A percentile compares a stretch with the other conserved stretches of the same genome.
Evolutionary conservation across 805 yeast genomes (phyloP).

Genomic region (Wickerhamiella kurtzmanii): DNA sequence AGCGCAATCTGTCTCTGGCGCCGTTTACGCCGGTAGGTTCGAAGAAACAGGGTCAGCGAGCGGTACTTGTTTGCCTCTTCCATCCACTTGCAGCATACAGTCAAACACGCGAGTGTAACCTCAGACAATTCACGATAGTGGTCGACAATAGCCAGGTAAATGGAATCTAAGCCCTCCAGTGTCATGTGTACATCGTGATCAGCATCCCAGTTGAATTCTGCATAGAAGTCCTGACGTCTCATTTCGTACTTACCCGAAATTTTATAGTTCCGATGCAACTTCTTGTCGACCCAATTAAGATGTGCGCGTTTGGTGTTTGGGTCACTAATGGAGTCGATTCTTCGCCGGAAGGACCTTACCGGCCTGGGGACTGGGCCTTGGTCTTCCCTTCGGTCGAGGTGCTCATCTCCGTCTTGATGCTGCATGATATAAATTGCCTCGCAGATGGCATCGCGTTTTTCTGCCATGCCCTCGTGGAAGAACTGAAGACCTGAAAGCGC

Average conservation of each 20-base stretch:
- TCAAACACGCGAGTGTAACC: slow-evolving; percentile 6
- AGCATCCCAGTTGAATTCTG: background rate
- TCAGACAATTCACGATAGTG: slow-evolving; percentile 9
- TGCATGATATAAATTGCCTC: background rate
- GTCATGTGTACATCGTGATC: background rate
- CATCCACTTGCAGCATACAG: slow-evolving; percentile 13
- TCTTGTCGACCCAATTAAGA: slow-evolving; percentile 5
- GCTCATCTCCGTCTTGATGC: too few species aligned
- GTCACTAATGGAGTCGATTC: background rate
- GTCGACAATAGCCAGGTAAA: slow-evolving; percentile 4
- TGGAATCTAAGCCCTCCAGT: slow-evolving; percentile 7
- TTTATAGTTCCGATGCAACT: slow-evolving; percentile 4
- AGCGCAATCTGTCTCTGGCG: background rate
- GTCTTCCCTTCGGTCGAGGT: too few species aligned
- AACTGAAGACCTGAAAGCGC: slow-evolving; percentile 11
- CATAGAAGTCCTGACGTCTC: background rate
- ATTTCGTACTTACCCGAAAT: slow-evolving; percentile 8
- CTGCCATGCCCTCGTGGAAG: slow-evolving; percentile 9
- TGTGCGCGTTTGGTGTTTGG: too few species aligned
- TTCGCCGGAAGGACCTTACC: background rate
- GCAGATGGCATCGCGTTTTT: background rate
- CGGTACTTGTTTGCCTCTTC: slow-evolving; percentile 18
- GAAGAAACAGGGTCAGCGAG: slow-evolving; percentile 8
- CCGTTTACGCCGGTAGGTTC: slow-evolving; percentile 5
- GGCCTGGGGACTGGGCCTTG: too few species aligned